Conservation (phyloP, 306 rosid genomes). For the Casuarina cunninghamiana region DNA sequence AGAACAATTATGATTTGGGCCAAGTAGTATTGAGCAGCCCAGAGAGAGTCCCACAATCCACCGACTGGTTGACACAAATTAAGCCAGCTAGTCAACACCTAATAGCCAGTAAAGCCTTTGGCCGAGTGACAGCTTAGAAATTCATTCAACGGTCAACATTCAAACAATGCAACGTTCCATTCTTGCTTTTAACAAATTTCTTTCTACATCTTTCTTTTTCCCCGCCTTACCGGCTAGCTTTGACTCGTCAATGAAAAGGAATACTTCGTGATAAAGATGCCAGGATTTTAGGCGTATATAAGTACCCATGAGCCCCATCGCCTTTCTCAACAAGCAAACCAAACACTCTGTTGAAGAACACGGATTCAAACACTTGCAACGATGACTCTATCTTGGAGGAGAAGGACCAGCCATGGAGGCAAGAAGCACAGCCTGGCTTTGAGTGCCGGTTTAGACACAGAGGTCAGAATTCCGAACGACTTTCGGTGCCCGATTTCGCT, state of each 20-base stretch:
- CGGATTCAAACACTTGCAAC: background rate
- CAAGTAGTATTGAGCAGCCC: background rate
- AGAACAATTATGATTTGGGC: too few relatives aligned
- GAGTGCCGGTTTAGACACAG: conserved; percentile 42
- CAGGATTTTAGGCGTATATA: background rate
- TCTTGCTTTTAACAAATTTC: background rate
- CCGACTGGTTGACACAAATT: background rate
- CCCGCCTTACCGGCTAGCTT: conserved; percentile 14
- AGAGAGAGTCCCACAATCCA: background rate
- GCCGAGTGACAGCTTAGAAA: background rate
- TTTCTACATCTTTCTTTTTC: background rate
- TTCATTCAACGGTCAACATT: conserved; percentile 70
- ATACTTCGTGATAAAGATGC: background rate
- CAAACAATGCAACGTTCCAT: conserved; percentile 24
- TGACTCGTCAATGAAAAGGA: conserved; percentile 37
- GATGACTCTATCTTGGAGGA: conserved; percentile 73
- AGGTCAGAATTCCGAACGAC: conserved; percentile 53
- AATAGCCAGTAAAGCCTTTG: background rate
- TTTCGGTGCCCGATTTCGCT: conserved; percentile 77
- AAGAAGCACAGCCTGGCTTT: conserved; percentile 32
- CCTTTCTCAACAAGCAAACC: background rate
- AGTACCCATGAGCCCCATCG: background rate
- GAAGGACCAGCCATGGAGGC: conserved; percentile 41
- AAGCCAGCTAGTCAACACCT: background rate
- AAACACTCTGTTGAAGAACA: background rate